phyloP scores from a whole-genome alignment of 2,329 filamentous ascomycete species.

The Sporothrix inflata region DNA sequence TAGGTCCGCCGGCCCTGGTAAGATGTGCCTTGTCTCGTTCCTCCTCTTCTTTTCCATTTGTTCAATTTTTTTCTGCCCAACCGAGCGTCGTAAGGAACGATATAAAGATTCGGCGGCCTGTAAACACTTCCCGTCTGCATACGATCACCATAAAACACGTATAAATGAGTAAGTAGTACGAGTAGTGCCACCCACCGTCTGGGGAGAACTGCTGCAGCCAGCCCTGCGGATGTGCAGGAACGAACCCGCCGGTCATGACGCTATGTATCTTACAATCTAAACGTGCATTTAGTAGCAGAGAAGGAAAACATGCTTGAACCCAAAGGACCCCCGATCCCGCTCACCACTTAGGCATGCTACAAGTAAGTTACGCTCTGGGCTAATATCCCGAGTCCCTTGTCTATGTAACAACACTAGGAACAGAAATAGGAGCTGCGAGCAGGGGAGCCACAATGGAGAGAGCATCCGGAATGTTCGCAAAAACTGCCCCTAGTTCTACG shows the following conservation, averaged over 20 bases:
- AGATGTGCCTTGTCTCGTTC: too few species aligned
- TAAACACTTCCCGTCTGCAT: background rate
- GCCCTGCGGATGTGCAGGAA: slow-evolving; percentile 20
- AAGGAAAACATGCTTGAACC: background rate
- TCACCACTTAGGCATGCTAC: background rate
- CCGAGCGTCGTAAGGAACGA: background rate
- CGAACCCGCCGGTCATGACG: slow-evolving; percentile 7
- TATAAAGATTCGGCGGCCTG: background rate
- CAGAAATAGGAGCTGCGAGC: background rate
- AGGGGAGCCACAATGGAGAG: slow-evolving; percentile 4
- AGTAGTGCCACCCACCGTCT: background rate
- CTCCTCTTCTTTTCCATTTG: background rate
- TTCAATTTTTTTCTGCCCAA: background rate
- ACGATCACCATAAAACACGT: background rate
- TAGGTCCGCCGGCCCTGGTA: slow-evolving; percentile 22
- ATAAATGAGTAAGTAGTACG: background rate
- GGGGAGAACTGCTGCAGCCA: slow-evolving; percentile 4
- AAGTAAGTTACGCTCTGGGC: background rate
- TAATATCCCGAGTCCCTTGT: background rate
- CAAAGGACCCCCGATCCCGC: slow-evolving; percentile 15
- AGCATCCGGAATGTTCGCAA: background rate
- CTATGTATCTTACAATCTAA: slow-evolving; percentile 20
- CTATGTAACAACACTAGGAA: background rate
- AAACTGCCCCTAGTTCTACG: background rate
- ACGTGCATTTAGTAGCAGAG: slow-evolving; percentile 12